phyloP scores from a whole-genome alignment of 768 basidiomycete species.

The Calocybe gangraenosa region DNA sequence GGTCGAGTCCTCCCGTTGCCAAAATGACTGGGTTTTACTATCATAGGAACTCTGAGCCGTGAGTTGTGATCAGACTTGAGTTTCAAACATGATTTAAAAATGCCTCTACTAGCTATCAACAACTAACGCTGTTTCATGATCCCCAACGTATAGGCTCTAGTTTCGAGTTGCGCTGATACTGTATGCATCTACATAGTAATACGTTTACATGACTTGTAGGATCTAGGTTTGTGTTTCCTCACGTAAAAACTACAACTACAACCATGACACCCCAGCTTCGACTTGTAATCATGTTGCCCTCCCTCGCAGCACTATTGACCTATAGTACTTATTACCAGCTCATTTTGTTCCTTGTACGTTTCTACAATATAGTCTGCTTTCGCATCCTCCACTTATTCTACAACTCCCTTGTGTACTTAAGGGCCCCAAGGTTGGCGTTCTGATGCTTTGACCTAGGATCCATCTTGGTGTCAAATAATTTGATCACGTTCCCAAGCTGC shows the following conservation, averaged over 20 bases:
- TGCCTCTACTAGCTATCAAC: constrained; percentile 60
- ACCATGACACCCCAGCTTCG: constrained; percentile 6
- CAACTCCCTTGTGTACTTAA: too few relatives aligned
- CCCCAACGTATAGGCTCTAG: constrained; percentile 68
- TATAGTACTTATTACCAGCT: constrained; percentile 8
- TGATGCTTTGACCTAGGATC: too few relatives aligned
- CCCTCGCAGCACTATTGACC: constrained; percentile 4
- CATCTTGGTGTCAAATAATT: too few relatives aligned
- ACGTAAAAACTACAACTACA: not conserved
- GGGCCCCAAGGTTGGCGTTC: too few relatives aligned
- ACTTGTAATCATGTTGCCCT: constrained; percentile 13
- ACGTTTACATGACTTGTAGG: constrained; percentile 10
- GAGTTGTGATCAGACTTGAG: constrained; percentile 27
- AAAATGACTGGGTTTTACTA: constrained; percentile 92
- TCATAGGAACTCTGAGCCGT: constrained; percentile 92
- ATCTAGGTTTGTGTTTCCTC: constrained; percentile 9
- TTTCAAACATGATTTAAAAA: constrained; percentile 6
- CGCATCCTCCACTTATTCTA: too few relatives aligned
- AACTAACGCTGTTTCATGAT: constrained; percentile 77
- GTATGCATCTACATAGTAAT: constrained; percentile 12
- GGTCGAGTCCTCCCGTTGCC: constrained; percentile 48
- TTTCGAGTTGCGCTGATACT: constrained; percentile 79
- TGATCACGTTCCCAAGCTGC: too few relatives aligned
- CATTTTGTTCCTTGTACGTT: not conserved
- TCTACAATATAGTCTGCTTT: too few relatives aligned